phyloP scores from a whole-genome alignment of 2,329 filamentous ascomycete genomes.

The Verticillium albo-atrum region DNA sequence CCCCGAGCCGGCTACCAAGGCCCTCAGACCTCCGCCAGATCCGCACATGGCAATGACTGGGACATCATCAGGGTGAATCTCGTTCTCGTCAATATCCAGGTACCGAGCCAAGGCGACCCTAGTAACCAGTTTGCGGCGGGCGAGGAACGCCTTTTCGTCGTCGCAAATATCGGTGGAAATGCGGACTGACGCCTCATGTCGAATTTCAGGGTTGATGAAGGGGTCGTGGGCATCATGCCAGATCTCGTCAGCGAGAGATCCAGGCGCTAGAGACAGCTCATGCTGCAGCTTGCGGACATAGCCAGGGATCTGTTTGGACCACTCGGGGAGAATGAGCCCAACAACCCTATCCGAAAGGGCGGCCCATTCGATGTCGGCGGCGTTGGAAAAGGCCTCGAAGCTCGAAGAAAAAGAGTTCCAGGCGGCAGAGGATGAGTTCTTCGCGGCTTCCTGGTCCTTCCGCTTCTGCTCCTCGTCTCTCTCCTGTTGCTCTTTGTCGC shows the following conservation, averaged over 20 bases:
- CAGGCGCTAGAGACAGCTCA: conserved; percentile 82
- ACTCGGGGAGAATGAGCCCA: conserved; percentile 72
- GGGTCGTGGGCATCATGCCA: conserved; percentile 89
- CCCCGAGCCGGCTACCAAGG: conserved; percentile 84
- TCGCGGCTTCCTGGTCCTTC: conserved; percentile 14
- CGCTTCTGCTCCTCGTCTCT: conserved; percentile 10
- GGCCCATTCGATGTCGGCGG: conserved; percentile 52
- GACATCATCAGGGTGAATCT: conserved; percentile 89
- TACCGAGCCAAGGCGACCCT: conserved; percentile 76
- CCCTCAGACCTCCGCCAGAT: conserved; percentile 85
- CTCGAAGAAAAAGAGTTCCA: conserved; percentile 43
- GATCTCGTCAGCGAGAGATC: conserved; percentile 86
- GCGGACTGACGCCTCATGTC: conserved; percentile 74
- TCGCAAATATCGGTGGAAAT: conserved; percentile 76
- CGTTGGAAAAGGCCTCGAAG: conserved; percentile 49
- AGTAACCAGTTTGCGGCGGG: conserved; percentile 63
- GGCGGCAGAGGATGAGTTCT: conserved; percentile 23
- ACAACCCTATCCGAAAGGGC: conserved; percentile 56
- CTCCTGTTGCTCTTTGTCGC: conserved; percentile 1
- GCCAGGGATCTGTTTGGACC: conserved; percentile 71
- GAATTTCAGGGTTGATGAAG: conserved; percentile 79
- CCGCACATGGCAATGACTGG: conserved; percentile 92
- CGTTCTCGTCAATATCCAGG: conserved; percentile 68
- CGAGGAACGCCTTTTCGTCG: conserved; percentile 74
- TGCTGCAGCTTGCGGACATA: conserved; percentile 79